Evolutionary conservation across 306 rosid species (phyloP).

Genomic region (Alnus rubra): DNA sequence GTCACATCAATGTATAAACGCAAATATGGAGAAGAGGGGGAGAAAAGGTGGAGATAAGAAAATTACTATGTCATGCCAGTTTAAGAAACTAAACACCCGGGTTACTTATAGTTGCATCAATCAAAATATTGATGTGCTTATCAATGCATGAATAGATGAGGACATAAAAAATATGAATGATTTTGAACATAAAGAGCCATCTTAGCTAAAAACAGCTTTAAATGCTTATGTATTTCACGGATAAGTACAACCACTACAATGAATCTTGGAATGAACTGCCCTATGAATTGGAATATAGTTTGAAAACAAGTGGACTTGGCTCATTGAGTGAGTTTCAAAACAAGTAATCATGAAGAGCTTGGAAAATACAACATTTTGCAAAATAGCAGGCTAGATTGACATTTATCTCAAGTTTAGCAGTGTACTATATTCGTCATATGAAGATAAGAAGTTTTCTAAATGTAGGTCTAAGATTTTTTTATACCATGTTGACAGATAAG

Average conservation of each 20-base stretch:
- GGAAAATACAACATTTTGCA: background rate
- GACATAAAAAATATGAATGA: background rate
- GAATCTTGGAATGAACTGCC: background rate
- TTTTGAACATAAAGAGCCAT: background rate
- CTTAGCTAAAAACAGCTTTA: background rate
- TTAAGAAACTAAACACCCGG: background rate
- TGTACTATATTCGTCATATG: background rate
- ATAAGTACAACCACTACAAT: background rate
- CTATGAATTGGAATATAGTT: background rate
- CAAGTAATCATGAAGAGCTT: background rate
- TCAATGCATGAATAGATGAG: background rate
- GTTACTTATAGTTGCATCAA: background rate
- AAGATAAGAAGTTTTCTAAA: background rate
- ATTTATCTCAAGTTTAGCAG: background rate
- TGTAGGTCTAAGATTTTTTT: background rate
- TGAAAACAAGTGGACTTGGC: background rate
- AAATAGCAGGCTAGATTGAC: background rate
- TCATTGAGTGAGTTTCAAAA: background rate
- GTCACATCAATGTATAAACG: constrained; percentile 9
- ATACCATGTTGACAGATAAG: no score
- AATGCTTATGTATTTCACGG: background rate
- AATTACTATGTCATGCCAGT: background rate
- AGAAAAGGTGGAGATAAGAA: constrained; percentile 2
- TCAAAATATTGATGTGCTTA: background rate
- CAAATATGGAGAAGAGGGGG: background rate